A percentile compares a stretch with the other conserved stretches of the same genome.
Conservation (phyloP, 2,329 filamentous ascomycete species). For the Leptographium procerum region DNA sequence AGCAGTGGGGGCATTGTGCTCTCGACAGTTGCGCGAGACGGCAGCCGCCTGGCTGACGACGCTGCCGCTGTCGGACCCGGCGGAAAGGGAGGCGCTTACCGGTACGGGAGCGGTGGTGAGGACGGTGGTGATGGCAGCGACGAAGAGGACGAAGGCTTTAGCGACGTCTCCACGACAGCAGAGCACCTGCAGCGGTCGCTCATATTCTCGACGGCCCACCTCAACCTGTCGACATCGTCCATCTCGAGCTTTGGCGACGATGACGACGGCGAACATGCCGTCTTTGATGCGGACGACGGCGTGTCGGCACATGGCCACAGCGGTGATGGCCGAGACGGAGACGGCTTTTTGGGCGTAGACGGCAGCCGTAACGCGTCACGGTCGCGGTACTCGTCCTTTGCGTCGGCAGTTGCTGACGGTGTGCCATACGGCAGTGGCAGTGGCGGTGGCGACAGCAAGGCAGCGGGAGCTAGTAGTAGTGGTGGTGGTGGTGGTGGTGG, state of each 20-base stretch:
- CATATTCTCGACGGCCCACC: conserved; percentile 40
- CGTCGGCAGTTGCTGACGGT: conserved; percentile 44
- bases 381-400: conserved; percentile 58
- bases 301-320: background rate
- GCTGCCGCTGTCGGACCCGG: conserved; percentile 33
- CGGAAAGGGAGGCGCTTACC: conserved; percentile 39
- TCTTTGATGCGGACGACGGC: conserved; percentile 14
- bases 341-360: conserved; percentile 24
- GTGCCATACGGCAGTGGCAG: background rate
- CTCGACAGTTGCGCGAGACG: conserved; percentile 26
- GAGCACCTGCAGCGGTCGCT: conserved; percentile 42
- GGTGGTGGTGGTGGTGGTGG: conserved; percentile 6
- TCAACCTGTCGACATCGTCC: conserved; percentile 42
- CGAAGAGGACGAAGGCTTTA: conserved; percentile 30
- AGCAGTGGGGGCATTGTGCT: conserved; percentile 26
- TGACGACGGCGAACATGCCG: conserved; percentile 5
- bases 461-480: too few species aligned
- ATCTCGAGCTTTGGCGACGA: conserved; percentile 48
- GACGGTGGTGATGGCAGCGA: conserved; percentile 36
- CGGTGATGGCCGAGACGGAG: background rate
- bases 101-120: conserved; percentile 15
- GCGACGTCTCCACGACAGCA: conserved; percentile 26
- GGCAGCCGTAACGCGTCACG: conserved; percentile 43
- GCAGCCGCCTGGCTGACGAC: conserved; percentile 28
- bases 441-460: background rate